Evolutionary conservation across 139 green algal genomes (phyloP).

Genomic region (Micractinium conductrix): DNA sequence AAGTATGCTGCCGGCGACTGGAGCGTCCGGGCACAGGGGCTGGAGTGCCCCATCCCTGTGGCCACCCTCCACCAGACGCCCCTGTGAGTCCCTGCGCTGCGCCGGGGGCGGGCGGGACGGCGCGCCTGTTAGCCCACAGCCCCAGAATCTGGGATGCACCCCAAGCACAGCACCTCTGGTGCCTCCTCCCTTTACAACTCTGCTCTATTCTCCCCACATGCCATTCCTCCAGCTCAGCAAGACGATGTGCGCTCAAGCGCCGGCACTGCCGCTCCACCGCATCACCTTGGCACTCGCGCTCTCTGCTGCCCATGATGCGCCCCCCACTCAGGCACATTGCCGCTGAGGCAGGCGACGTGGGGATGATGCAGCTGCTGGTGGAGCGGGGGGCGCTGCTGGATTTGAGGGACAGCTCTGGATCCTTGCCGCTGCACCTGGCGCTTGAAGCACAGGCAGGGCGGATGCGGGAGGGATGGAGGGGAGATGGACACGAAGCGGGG

Average conservation of each 20-base stretch:
- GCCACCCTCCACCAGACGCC: slow-evolving; percentile 18
- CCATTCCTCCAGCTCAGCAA: no score
- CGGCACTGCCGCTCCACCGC: no score
- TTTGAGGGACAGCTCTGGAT: neutral
- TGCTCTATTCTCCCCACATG: neutral
- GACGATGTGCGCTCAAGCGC: no score
- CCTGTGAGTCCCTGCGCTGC: neutral
- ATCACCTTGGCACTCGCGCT: no score
- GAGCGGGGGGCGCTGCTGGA: slow-evolving; percentile 7
- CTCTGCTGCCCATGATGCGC: no score
- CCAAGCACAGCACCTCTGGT: neutral
- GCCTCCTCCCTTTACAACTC: no score
- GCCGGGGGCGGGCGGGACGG: neutral
- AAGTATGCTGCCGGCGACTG: neutral
- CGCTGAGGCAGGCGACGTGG: slow-evolving; percentile 4
- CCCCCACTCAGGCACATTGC: slow-evolving; percentile 29
- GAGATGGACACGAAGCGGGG: neutral
- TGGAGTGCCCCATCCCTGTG: slow-evolving; percentile 9
- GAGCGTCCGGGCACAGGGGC: neutral
- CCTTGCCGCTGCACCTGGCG: slow-evolving; percentile 8
- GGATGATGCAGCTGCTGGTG: slow-evolving; percentile 15
- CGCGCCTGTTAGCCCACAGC: neutral
- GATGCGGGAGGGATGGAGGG: no score
- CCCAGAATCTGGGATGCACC: neutral
- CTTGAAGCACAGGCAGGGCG: slow-evolving; percentile 1